These are phyloP conservation scores for Ceratocystis lukuohia DNA, from an alignment of 2,329 filamentous ascomycete genomes.

Conservation along the genomic window DNA sequence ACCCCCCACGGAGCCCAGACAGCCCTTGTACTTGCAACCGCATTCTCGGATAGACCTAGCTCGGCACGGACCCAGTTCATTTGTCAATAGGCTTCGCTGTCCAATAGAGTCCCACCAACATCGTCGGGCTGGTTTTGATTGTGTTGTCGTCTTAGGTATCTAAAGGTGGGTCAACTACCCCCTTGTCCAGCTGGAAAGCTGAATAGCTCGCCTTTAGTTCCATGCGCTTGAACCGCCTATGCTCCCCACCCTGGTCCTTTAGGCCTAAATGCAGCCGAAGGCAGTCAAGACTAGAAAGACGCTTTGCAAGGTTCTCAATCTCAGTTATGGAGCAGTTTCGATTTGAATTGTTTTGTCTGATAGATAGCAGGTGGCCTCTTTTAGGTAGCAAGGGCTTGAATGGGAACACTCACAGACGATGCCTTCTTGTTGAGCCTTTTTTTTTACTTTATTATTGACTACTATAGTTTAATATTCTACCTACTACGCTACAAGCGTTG, in stretches of 20 bases:
- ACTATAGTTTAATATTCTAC: not conserved
- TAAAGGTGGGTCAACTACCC: not conserved
- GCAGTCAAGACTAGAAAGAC: too few species aligned
- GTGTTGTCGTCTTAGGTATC: too few species aligned
- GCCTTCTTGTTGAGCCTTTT: not conserved
- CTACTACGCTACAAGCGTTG: too few species aligned
- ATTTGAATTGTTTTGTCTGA: not conserved
- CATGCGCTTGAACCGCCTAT: slow-evolving; percentile 14
- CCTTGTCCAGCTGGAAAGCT: slow-evolving; percentile 18
- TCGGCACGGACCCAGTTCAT: too few species aligned
- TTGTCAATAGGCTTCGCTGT: too few species aligned
- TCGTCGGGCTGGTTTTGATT: too few species aligned
- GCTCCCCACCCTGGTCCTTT: not conserved
- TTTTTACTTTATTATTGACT: not conserved
- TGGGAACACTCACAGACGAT: not conserved
- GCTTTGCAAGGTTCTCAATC: too few species aligned
- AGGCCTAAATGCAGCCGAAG: not conserved
- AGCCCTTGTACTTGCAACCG: too few species aligned
- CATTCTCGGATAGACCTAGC: too few species aligned
- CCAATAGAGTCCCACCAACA: too few species aligned
- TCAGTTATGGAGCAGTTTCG: not conserved
- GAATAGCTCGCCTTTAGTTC: slow-evolving; percentile 12
- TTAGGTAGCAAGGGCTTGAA: slow-evolving; percentile 8
- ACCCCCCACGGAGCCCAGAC: too few species aligned
- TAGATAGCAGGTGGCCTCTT: slow-evolving; percentile 9